These are phyloP conservation scores for Furcasterigmium furcatum DNA, from an alignment of 2,329 filamentous ascomycete genomes.

Conservation along the genomic window DNA sequence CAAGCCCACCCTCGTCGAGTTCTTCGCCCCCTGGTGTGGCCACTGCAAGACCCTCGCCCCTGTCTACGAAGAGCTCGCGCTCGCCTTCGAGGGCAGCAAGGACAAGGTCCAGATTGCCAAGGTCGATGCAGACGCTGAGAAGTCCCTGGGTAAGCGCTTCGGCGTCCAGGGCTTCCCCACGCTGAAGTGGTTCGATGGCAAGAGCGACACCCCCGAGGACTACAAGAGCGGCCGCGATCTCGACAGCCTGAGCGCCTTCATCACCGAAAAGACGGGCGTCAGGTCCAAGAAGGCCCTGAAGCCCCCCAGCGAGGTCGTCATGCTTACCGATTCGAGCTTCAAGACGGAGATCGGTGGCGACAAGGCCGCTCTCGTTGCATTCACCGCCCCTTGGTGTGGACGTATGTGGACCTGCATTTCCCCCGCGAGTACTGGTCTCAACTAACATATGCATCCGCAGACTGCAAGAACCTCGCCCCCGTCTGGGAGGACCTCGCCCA, in stretches of 20 bases:
- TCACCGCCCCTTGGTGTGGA: slow-evolving; percentile 97
- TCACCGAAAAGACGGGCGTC: slow-evolving; percentile 82
- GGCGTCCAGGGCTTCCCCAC: slow-evolving; percentile 95
- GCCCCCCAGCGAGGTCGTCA: slow-evolving; percentile 70
- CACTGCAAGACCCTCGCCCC: slow-evolving; percentile 98
- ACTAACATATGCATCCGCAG: slow-evolving; percentile 40
- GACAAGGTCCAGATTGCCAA: slow-evolving; percentile 84
- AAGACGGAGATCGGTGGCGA: slow-evolving; percentile 74
- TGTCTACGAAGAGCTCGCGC: slow-evolving; percentile 86
- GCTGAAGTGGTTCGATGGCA: slow-evolving; percentile 96
- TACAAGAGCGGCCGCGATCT: slow-evolving; percentile 87
- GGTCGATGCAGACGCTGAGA: slow-evolving; percentile 91
- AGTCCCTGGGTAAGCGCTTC: slow-evolving; percentile 78
- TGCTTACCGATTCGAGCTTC: slow-evolving; percentile 79
- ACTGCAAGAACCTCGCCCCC: slow-evolving; percentile 94
- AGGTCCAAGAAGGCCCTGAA: slow-evolving; percentile 75
- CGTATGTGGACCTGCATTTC: slow-evolving; percentile 60
- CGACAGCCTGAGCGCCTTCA: slow-evolving; percentile 77
- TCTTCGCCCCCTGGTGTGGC: slow-evolving; percentile 98
- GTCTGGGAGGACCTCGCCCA: slow-evolving; percentile 83
- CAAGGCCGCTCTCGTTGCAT: slow-evolving; percentile 90
- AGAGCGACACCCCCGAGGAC: slow-evolving; percentile 78
- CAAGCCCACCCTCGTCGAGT: slow-evolving; percentile 95
- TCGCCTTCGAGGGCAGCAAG: slow-evolving; percentile 67
- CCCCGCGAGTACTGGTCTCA: not conserved